These are phyloP conservation scores for Ceratocystis colombiana DNA, from an alignment of 2,329 filamentous ascomycete genomes.

Conservation along the genomic window DNA sequence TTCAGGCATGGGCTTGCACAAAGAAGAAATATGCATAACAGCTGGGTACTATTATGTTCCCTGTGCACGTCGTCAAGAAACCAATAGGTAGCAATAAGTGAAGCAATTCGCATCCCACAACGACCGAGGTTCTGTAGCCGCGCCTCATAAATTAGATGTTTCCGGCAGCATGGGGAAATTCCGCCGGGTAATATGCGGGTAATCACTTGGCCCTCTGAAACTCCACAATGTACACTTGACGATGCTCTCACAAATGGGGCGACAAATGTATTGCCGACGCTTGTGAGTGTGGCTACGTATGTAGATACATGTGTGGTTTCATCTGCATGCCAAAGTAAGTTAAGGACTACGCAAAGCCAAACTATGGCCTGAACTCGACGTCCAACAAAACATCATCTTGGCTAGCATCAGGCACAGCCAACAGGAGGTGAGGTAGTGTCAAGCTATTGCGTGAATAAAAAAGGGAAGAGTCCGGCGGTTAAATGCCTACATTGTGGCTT, in stretches of 20 bases:
- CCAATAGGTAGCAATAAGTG: background rate
- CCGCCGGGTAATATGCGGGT: background rate
- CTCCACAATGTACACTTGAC: background rate
- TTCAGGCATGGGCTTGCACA: slow-evolving; percentile 2
- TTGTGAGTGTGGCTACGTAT: background rate
- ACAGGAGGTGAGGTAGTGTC: too few relatives aligned
- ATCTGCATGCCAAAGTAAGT: background rate
- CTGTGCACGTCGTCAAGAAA: background rate
- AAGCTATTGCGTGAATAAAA: background rate
- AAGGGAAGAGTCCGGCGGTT: background rate
- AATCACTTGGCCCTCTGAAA: background rate
- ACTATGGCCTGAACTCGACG: background rate
- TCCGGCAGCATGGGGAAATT: slow-evolving; percentile 1
- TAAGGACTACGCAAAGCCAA: background rate
- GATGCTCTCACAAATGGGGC: background rate
- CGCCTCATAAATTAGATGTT: background rate
- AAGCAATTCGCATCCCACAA: background rate
- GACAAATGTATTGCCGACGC: background rate
- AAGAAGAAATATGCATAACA: slow-evolving; percentile 8
- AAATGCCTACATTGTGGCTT: background rate
- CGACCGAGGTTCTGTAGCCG: background rate
- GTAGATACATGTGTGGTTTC: background rate
- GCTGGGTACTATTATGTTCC: background rate
- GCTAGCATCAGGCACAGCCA: background rate
- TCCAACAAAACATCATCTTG: background rate